These are phyloP conservation scores for Tritrichomonas musculus DNA, from an alignment of 208 protist species.

Conservation along the genomic window DNA sequence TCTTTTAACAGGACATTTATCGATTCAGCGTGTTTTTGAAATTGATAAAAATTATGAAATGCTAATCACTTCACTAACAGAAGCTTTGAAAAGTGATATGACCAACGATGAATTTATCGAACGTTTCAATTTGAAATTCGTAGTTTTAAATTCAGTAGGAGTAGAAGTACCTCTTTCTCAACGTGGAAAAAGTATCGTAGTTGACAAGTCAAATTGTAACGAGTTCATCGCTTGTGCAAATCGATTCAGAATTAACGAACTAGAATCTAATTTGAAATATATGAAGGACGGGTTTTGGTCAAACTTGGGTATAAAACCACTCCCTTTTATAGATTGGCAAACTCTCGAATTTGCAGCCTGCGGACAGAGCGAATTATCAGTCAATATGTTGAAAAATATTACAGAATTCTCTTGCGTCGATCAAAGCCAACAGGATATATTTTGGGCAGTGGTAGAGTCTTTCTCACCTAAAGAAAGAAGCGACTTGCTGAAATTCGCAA, in stretches of 20 bases:
- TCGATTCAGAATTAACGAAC: neutral
- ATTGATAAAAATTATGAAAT: neutral
- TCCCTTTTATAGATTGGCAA: neutral
- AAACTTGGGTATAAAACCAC: neutral
- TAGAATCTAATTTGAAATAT: neutral
- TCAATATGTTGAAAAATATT: neutral
- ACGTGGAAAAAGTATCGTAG: neutral
- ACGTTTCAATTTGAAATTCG: neutral
- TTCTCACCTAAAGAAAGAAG: neutral
- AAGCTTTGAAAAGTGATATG: neutral
- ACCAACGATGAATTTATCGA: neutral
- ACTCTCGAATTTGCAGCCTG: neutral
- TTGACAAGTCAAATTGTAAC: neutral
- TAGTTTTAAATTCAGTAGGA: neutral
- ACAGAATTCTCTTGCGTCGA: neutral
- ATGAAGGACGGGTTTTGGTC: neutral
- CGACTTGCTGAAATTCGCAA: neutral
- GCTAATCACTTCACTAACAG: neutral
- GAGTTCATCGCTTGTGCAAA: neutral
- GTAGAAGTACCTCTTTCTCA: neutral
- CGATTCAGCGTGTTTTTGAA: neutral
- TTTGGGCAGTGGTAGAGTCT: neutral
- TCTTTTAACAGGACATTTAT: neutral
- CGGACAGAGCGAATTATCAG: neutral
- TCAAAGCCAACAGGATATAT: neutral